These are phyloP conservation scores for Rosa persica DNA, from an alignment of 306 rosid genomes.

Conservation along the genomic window DNA sequence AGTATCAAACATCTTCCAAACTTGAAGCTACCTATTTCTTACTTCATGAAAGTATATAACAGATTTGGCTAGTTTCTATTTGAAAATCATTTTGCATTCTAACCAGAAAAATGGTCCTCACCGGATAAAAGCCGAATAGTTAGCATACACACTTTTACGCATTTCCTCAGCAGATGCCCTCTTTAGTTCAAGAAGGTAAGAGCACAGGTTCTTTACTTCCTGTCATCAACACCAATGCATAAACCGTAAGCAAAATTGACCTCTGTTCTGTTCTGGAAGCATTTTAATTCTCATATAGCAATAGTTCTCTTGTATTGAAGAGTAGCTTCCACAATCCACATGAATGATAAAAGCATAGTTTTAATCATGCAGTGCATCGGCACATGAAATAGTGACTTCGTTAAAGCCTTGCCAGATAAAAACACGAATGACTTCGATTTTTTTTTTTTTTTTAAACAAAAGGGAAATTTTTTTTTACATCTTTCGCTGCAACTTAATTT, in stretches of 20 bases:
- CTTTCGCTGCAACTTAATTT: no score
- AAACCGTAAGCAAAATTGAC: neutral
- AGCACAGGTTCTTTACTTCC: slow-evolving; percentile 71
- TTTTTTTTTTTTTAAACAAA: no score
- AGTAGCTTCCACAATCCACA: neutral
- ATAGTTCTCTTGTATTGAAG: neutral
- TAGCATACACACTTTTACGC: slow-evolving; percentile 90
- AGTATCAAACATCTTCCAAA: neutral
- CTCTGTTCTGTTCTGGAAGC: neutral
- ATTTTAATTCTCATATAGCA: neutral
- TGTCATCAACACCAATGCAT: slow-evolving; percentile 26
- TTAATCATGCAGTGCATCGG: neutral
- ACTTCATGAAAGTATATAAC: neutral
- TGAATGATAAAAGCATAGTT: neutral
- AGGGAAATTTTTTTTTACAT: no score
- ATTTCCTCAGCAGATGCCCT: slow-evolving; percentile 99
- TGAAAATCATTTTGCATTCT: neutral
- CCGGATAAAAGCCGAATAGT: slow-evolving; percentile 92
- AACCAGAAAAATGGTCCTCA: slow-evolving; percentile 22
- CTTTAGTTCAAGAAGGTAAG: slow-evolving; percentile 70
- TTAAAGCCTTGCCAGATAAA: no score
- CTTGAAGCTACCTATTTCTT: neutral
- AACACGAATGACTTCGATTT: no score
- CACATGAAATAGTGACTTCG: no score
- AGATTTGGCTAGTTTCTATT: neutral